A percentile compares a stretch with the other conserved stretches of the same genome.
phyloP scores from a whole-genome alignment of 805 yeast species.

The Candida sphagnicola region DNA sequence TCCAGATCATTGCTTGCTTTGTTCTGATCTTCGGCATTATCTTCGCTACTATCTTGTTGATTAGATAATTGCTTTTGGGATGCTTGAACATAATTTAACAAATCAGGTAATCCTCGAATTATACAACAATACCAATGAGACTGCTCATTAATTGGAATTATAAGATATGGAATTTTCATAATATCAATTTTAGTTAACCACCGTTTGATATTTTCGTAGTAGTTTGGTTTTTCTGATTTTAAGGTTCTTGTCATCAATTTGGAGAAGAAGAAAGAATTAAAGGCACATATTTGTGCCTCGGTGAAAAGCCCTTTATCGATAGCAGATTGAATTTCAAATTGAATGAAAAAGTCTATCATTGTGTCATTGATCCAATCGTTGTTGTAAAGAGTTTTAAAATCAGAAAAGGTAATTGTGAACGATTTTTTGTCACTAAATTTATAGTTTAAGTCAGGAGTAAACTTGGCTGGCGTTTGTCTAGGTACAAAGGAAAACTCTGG shows the following conservation, averaged over 20 bases:
- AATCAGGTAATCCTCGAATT: conserved; percentile 49
- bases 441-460: conserved; percentile 45
- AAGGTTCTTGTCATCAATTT: conserved; percentile 42
- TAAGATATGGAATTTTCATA: conserved; percentile 51
- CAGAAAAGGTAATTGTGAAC: conserved; percentile 60
- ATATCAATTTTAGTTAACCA: conserved; percentile 75
- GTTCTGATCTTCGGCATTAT: conserved; percentile 1
- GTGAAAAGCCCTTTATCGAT: conserved; percentile 18
- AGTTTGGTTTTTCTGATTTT: conserved; percentile 20
- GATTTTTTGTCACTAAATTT: conserved; percentile 51
- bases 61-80: conserved; percentile 5
- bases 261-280: conserved; percentile 82
- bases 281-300: conserved; percentile 47
- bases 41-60: conserved; percentile 2
- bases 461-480: conserved; percentile 32
- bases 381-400: conserved; percentile 73
- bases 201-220: conserved; percentile 61
- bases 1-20: conserved; percentile 8
- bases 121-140: conserved; percentile 88
- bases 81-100: conserved; percentile 13
- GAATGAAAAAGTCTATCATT: conserved; percentile 78
- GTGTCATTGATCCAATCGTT: conserved; percentile 89
- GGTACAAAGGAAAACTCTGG: not conserved
- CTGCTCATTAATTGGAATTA: conserved; percentile 78
- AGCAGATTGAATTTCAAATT: conserved; percentile 46